These are phyloP conservation scores for Raddia distichophylla DNA, from an alignment of 176 grass and related monocot genomes.

Conservation along the genomic window DNA sequence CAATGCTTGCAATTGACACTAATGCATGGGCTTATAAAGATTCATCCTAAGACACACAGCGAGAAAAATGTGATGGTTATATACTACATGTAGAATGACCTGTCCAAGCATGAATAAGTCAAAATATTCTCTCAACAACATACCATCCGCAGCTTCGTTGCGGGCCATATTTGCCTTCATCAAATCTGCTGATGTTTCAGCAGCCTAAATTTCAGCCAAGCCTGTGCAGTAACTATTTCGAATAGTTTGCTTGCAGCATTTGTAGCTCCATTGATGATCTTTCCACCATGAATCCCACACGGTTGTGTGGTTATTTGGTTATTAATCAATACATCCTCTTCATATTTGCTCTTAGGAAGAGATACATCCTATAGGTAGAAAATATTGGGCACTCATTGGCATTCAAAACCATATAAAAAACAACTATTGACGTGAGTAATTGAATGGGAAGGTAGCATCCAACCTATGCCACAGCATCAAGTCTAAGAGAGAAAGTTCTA, in stretches of 20 bases:
- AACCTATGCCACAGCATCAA: background rate
- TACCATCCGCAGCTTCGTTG: constrained; percentile 87
- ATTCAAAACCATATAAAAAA: constrained; percentile 15
- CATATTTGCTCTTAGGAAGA: constrained; percentile 94
- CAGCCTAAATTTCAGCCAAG: constrained; percentile 88
- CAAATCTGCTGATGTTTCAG: constrained; percentile 82
- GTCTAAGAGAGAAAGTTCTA: constrained; percentile 22
- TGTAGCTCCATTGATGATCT: constrained; percentile 97
- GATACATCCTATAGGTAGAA: constrained; percentile 59
- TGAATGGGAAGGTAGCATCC: background rate
- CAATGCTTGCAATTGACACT: background rate
- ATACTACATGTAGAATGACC: background rate
- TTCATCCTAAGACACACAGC: background rate
- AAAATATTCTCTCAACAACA: constrained; percentile 10
- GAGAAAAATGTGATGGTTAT: background rate
- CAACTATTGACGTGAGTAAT: constrained; percentile 1
- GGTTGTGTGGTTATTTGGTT: constrained; percentile 83
- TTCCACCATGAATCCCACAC: constrained; percentile 99
- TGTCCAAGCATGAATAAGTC: background rate
- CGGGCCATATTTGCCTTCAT: constrained; percentile 92
- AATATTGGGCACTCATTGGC: background rate
- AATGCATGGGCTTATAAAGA: background rate
- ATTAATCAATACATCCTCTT: constrained; percentile 90
- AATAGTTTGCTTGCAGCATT: constrained; percentile 83
- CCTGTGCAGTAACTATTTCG: constrained; percentile 94